Evolutionary conservation across 2,329 filamentous ascomycete genomes (phyloP), one percentile per base, ranked within the genome.

Genomic region (Tolypocladium tropicale): DNA sequence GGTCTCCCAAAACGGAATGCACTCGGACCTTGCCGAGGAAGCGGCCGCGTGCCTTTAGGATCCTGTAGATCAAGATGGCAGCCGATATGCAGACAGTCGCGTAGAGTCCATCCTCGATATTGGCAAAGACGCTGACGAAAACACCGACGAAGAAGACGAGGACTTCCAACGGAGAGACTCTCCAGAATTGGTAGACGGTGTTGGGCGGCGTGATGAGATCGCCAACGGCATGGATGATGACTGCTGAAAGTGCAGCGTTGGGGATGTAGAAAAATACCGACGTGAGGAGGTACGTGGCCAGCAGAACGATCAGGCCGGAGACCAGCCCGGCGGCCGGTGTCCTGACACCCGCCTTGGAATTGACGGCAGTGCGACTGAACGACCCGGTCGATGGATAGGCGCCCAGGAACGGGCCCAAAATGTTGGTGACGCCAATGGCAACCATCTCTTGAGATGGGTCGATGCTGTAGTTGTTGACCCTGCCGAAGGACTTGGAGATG

Each of bases 381-480:
- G 94, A 97, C 1, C 94, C 94, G 2, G 93, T 99, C 0, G 90
- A 89, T 16, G 93, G 90, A 67, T 95, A 99, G 2, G 81, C 94
- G 53, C 93, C 94, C 3, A 97, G 78, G 74, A 97, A 96, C 2
- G 94, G 91, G 0, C 90, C 92, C 9, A 97, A 78, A 39, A 97
- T 77, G 68, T 97, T 97, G 37, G 86, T 88, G 30, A 96, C 83
- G 59, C 93, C 93, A 61, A 97, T 96, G 25, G 90, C 93, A 51
- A 99, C 89, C 73, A 99, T 82, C 70, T 99, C 93, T 70, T 99
- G 93, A 0, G 93, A 96, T 0, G 94, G 92, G 63, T 96, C 86
- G 68, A 99, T 96, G 18, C 84, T 86, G 72, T 99, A 99, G 74
- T 96, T 95, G 76, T 96, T 97, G 64, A 96, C 83, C 57, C 93